These are phyloP conservation scores for Posidonia oceanica DNA, from an alignment of 116 monocot genomes.

Conservation along the genomic window DNA sequence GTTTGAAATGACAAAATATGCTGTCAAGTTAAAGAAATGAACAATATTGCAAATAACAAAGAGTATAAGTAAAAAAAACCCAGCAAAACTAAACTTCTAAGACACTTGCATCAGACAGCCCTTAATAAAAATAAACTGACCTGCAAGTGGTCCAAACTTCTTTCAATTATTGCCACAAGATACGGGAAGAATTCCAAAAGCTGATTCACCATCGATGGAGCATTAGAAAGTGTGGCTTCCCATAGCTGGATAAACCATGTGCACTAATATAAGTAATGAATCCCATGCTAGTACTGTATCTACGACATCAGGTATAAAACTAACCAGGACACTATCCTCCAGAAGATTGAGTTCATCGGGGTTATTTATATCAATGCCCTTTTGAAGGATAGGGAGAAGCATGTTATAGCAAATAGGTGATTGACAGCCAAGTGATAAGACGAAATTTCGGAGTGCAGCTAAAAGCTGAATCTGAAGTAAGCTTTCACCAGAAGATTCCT, in stretches of 20 bases:
- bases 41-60: too few relatives aligned
- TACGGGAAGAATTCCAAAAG: constrained; percentile 74
- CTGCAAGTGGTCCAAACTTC: constrained; percentile 92
- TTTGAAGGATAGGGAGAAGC: constrained; percentile 78
- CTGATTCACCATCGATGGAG: constrained; percentile 65
- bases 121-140: constrained; percentile 22
- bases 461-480: constrained; percentile 85
- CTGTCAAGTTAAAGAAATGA: too few relatives aligned
- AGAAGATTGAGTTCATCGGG: constrained; percentile 92
- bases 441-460: constrained; percentile 66
- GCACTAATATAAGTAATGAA: not conserved
- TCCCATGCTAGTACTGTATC: not conserved
- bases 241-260: constrained; percentile 58
- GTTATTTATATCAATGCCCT: constrained; percentile 63
- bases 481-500: constrained; percentile 84
- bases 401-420: constrained; percentile 68
- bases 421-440: constrained; percentile 77
- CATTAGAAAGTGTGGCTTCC: constrained; percentile 87
- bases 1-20: too few relatives aligned
- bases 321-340: constrained; percentile 91
- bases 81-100: too few relatives aligned
- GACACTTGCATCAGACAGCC: not conserved
- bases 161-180: constrained; percentile 65
- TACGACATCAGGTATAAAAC: constrained; percentile 18
- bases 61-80: too few relatives aligned